phyloP scores from a whole-genome alignment of 441 rosid species.

The Populus tomentosa region DNA sequence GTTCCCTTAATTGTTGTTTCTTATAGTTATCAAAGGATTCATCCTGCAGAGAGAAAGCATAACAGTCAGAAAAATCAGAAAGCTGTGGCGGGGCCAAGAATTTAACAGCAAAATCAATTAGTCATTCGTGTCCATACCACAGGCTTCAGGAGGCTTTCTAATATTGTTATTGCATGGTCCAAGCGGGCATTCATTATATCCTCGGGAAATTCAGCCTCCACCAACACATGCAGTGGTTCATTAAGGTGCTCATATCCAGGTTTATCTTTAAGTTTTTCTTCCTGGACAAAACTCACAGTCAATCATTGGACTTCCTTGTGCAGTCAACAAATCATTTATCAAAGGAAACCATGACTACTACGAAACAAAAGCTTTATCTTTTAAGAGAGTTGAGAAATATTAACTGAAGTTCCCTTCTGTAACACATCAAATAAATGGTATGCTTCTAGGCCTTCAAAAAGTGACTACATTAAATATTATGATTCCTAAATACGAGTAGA shows the following conservation, averaged over 20 bases:
- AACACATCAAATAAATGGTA: too few species aligned
- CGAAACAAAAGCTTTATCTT: too few species aligned
- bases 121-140: slow-evolving; percentile 45
- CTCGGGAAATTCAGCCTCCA: slow-evolving; percentile 92
- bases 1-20: slow-evolving; percentile 84
- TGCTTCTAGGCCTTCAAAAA: too few species aligned
- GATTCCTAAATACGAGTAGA: too few species aligned
- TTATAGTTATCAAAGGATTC: slow-evolving; percentile 91
- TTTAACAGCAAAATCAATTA: neutral
- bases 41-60: slow-evolving; percentile 44
- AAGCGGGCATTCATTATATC: slow-evolving; percentile 64
- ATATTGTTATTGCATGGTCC: slow-evolving; percentile 67
- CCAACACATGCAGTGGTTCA: slow-evolving; percentile 79
- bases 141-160: slow-evolving; percentile 84
- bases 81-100: neutral
- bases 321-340: neutral
- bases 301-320: neutral
- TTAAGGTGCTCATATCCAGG: slow-evolving; percentile 94
- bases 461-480: too few species aligned
- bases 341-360: neutral
- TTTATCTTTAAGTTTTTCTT: slow-evolving; percentile 88
- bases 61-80: slow-evolving; percentile 1
- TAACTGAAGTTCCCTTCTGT: too few species aligned
- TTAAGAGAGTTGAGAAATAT: too few species aligned
- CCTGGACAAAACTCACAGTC: slow-evolving; percentile 35